These are phyloP conservation scores for Artemisia tridentata DNA, from an alignment of 129 eudicot species.

Conservation along the genomic window DNA sequence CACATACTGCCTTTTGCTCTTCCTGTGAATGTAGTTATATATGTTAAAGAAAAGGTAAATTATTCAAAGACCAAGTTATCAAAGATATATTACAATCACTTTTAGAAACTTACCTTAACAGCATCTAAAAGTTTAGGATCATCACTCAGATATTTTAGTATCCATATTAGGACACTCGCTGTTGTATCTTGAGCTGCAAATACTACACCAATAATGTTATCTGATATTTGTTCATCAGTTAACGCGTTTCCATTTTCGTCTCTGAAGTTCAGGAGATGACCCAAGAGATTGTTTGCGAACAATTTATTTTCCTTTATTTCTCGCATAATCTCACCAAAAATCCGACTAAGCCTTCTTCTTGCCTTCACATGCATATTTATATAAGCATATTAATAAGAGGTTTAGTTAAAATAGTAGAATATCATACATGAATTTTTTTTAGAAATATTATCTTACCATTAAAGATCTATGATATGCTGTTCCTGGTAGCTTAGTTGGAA, in stretches of 20 bases:
- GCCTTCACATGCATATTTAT: conserved; percentile 41
- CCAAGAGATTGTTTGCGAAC: conserved; percentile 50
- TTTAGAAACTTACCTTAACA: conserved; percentile 50
- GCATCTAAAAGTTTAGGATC: conserved; percentile 60
- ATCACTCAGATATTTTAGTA: conserved; percentile 71
- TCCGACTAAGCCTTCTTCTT: conserved; percentile 56
- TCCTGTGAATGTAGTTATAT: conserved; percentile 39
- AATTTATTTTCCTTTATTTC: conserved; percentile 54
- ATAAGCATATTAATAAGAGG: conserved; percentile 4
- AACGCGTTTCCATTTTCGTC: conserved; percentile 52
- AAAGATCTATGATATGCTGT: conserved; percentile 70
- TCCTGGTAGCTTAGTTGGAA: conserved; percentile 81
- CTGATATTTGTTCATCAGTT: conserved; percentile 66
- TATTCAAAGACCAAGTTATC: neutral
- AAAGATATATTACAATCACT: conserved; percentile 1
- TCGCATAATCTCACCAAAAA: conserved; percentile 47
- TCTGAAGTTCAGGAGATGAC: conserved; percentile 62
- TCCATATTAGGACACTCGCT: conserved; percentile 87
- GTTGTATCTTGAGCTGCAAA: conserved; percentile 98
- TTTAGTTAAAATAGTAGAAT: neutral
- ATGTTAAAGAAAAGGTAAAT: conserved; percentile 6
- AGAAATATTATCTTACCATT: conserved; percentile 32
- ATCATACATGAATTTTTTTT: neutral
- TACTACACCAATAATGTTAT: conserved; percentile 75
- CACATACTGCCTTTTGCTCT: conserved; percentile 61